Evolutionary conservation across 805 yeast genomes (phyloP), one percentile per base, ranked within the genome.

Genomic region (Saccharomycopsis guyanensis): DNA sequence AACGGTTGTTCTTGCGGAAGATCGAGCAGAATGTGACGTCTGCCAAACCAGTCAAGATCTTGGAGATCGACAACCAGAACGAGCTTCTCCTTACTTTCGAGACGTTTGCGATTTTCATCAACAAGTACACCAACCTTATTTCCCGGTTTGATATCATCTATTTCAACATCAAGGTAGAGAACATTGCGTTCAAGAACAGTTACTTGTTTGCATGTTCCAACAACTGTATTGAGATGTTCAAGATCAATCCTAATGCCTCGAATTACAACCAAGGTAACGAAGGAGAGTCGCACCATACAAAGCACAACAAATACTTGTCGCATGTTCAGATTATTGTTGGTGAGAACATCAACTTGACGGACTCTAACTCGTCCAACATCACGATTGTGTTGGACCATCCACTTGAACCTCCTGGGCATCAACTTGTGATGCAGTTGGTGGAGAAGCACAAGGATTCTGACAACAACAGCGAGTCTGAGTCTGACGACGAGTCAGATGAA

Each of bases 351-450:
- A 38, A 31, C 25, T 44, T 50, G 39, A 32, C 41, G 19, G 53
- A 50, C 32, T 47, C 43, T 3, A 47, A 42, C 39, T 46, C 53
- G 1, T 38, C 51, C 1, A 35, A 38, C 6, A 47, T 50, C 7
- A 43, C 53, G n/a, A 29, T 50, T 27, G 50, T 47, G 6, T 43
- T 50, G 36, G 53, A 50, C 35, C 53, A 50, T 29, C 53, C 53
- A n/a, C 16, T 47, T 8, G 49, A 50, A 22, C 38, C 53, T 7
- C 29, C 44, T 16, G 40, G 46, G 5, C 51, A 50, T 33, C 53
- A 50, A n/a, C 31, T 50, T n/a, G 49, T 50, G 6, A 40, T 47
- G 43, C 51, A 50, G 23, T 47, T 50, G 35, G 38, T 50, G 13
- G 50, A 50, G 35, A 50, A 42, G 25, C 37, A 20, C 4, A 40